These are phyloP conservation scores for Lactarius deliciosus DNA, from an alignment of 768 basidiomycete genomes.

Conservation along the genomic window DNA sequence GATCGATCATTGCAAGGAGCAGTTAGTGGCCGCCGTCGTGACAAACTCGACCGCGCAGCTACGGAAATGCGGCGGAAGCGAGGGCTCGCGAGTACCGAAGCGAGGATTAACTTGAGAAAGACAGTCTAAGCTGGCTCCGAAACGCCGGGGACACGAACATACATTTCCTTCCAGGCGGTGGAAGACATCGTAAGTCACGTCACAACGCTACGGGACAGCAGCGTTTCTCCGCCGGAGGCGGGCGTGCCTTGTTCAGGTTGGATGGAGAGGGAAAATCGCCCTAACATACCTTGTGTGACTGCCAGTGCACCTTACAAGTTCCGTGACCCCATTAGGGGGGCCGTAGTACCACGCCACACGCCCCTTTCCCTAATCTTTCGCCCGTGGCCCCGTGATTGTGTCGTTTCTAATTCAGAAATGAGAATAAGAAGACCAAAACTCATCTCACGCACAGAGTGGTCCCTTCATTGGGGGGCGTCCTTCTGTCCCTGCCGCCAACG, in stretches of 20 bases:
- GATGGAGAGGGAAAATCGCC: constrained; percentile 11
- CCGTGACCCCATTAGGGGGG: constrained; percentile 24
- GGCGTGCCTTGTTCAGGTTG: background rate
- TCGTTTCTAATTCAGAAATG: constrained; percentile 12
- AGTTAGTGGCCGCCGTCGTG: background rate
- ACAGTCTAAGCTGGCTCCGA: background rate
- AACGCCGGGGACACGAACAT: background rate
- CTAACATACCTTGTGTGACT: constrained; percentile 3
- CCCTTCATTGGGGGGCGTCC: background rate
- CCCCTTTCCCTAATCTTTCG: constrained; percentile 14
- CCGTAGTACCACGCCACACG: constrained; percentile 16
- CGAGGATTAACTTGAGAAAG: background rate
- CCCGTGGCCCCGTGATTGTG: constrained; percentile 9
- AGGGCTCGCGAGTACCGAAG: background rate
- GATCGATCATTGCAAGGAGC: background rate
- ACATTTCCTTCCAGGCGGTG: background rate
- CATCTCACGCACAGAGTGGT: background rate
- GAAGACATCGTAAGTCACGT: background rate
- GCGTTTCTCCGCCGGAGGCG: background rate
- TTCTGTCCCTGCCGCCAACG: background rate
- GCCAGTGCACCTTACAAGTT: background rate
- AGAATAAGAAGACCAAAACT: background rate
- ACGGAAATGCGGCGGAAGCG: background rate
- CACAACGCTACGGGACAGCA: background rate
- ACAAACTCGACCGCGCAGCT: background rate